These are phyloP conservation scores for Pistacia integerrima DNA, from an alignment of 345 rosid genomes.

Conservation along the genomic window DNA sequence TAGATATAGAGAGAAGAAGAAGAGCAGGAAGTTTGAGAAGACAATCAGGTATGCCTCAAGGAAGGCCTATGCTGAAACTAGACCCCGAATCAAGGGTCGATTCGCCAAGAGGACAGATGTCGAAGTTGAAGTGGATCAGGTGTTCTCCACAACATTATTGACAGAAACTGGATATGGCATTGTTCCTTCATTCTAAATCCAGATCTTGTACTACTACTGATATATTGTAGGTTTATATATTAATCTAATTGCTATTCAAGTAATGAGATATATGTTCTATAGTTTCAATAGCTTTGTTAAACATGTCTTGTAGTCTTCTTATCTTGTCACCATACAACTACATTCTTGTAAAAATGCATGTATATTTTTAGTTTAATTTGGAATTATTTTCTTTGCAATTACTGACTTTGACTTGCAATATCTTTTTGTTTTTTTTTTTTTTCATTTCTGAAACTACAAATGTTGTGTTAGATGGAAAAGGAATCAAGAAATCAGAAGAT, in stretches of 20 bases:
- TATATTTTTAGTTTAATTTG: slow-evolving; percentile 20
- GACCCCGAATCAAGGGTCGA: slow-evolving; percentile 91
- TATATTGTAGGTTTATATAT: slow-evolving; percentile 16
- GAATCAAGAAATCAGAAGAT: neutral
- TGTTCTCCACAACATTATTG: slow-evolving; percentile 57
- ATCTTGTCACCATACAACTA: slow-evolving; percentile 14
- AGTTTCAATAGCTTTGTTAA: slow-evolving; percentile 22
- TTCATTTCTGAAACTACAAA: neutral
- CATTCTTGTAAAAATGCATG: slow-evolving; percentile 34
- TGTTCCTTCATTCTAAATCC: slow-evolving; percentile 69
- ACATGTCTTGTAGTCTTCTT: slow-evolving; percentile 7
- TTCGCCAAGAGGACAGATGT: slow-evolving; percentile 77
- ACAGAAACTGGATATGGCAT: slow-evolving; percentile 63
- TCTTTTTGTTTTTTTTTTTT: neutral
- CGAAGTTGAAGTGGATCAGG: slow-evolving; percentile 63
- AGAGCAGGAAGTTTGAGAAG: slow-evolving; percentile 83
- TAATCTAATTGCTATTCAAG: slow-evolving; percentile 21
- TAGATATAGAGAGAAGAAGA: slow-evolving; percentile 96
- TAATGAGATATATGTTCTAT: slow-evolving; percentile 13
- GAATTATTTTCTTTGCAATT: slow-evolving; percentile 10
- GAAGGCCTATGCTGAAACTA: slow-evolving; percentile 93
- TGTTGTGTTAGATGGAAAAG: neutral
- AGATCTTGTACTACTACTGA: slow-evolving; percentile 20
- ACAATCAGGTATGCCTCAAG: slow-evolving; percentile 97
- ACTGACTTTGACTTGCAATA: no score